These are phyloP conservation scores for Cucurbita maxima DNA, from an alignment of 306 rosid genomes.

Conservation along the genomic window DNA sequence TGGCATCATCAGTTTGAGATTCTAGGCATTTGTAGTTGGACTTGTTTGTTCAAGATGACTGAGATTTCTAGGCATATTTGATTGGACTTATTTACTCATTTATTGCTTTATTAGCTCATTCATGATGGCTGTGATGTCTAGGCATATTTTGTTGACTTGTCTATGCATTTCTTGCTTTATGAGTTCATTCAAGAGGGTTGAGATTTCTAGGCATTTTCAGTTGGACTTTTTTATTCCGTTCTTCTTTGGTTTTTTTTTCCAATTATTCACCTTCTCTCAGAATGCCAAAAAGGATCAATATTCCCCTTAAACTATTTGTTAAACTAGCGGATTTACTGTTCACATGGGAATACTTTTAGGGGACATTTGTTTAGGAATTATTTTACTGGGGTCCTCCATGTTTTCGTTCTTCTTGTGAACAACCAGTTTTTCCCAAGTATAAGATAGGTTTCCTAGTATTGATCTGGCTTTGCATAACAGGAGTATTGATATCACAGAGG, in stretches of 20 bases:
- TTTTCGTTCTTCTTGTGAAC: not conserved
- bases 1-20: not conserved
- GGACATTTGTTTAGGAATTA: not conserved
- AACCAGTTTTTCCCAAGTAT: not conserved
- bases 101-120: not conserved
- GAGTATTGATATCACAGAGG: slow-evolving; percentile 89
- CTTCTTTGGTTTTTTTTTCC: not conserved
- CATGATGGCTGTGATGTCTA: not conserved
- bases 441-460: not conserved
- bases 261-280: not conserved
- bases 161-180: not conserved
- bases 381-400: not conserved
- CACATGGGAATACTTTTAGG: not conserved
- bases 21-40: not conserved
- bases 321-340: not conserved
- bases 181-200: not conserved
- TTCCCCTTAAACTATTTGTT: not conserved
- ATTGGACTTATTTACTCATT: not conserved
- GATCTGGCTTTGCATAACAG: slow-evolving; percentile 27
- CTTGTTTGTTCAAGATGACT: not conserved
- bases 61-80: not conserved
- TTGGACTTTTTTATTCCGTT: not conserved
- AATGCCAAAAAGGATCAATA: not conserved
- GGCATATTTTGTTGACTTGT: not conserved
- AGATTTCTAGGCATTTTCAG: not conserved